A percentile compares a stretch with the other conserved stretches of the same genome.
phyloP scores from a whole-genome alignment of 306 rosid genomes.

The Lupinus albus region DNA sequence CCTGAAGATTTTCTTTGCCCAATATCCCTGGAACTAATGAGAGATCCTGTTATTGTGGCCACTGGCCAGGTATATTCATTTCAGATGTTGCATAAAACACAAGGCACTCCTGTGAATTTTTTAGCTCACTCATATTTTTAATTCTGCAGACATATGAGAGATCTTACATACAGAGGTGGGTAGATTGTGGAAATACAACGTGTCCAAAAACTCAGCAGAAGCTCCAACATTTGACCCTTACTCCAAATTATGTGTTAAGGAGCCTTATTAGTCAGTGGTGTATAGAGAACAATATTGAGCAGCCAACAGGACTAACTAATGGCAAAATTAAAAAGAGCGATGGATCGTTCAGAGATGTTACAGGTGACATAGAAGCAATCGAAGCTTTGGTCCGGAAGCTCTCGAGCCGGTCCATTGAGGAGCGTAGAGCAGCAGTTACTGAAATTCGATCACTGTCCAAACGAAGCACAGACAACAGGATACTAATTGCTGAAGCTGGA shows the following conservation, averaged over 20 bases:
- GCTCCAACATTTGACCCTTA: constrained; percentile 78
- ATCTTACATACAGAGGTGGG: constrained; percentile 94
- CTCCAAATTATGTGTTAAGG: constrained; percentile 89
- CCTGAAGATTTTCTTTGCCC: constrained; percentile 98
- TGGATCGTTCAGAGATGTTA: constrained; percentile 85
- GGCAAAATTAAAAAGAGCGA: constrained; percentile 86
- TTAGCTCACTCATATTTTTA: constrained; percentile 1
- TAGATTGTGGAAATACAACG: constrained; percentile 83
- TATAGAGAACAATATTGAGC: constrained; percentile 71
- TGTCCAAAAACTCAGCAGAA: constrained; percentile 99
- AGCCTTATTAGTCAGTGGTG: constrained; percentile 94
- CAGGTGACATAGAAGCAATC: constrained; percentile 80
- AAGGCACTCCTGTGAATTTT: constrained; percentile 20
- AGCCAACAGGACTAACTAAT: constrained; percentile 79
- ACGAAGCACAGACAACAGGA: constrained; percentile 92
- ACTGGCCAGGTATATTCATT: constrained; percentile 83
- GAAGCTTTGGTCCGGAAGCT: constrained; percentile 71
- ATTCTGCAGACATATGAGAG: constrained; percentile 86
- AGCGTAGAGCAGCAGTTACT: constrained; percentile 70
- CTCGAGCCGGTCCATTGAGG: constrained; percentile 69
- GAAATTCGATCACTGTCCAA: constrained; percentile 89
- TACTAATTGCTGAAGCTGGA: constrained; percentile 91
- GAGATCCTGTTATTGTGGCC: constrained; percentile 97
- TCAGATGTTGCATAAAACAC: constrained; percentile 5
- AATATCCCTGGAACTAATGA: constrained; percentile 91